These are phyloP conservation scores for Chlamydomonas incerta DNA, from an alignment of 139 green algal genomes.

Conservation along the genomic window DNA sequence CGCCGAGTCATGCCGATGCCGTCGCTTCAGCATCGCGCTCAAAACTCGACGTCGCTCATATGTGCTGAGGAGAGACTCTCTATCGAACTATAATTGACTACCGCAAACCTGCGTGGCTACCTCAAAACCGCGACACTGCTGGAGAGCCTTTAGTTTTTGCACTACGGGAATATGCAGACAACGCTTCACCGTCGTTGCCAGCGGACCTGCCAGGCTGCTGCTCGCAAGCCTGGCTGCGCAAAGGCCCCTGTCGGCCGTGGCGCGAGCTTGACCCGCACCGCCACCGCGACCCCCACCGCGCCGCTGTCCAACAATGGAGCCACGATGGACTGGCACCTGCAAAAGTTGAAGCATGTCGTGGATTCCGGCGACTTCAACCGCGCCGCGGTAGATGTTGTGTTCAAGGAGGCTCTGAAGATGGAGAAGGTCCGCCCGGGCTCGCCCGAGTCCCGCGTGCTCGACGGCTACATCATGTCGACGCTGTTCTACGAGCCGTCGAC, in stretches of 20 bases:
- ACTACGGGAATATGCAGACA: not conserved
- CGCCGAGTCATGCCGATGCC: too few relatives aligned
- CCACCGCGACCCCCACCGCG: constrained; percentile 6
- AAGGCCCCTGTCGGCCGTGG: not conserved
- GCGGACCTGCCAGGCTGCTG: not conserved
- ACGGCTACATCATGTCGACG: constrained; percentile 96
- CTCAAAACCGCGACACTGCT: too few relatives aligned
- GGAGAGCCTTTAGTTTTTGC: too few relatives aligned
- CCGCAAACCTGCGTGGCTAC: too few relatives aligned
- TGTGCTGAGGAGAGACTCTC: too few relatives aligned
- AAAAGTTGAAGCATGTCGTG: constrained; percentile 71
- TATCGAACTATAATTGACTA: too few relatives aligned
- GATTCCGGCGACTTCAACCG: constrained; percentile 94
- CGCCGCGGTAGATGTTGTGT: constrained; percentile 87
- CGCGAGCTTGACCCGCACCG: too few relatives aligned
- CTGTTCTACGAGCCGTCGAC: constrained; percentile 99
- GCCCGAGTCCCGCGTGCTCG: constrained; percentile 75
- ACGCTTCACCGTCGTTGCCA: not conserved
- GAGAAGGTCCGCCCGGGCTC: constrained; percentile 70
- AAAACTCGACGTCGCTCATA: too few relatives aligned
- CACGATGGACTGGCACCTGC: constrained; percentile 40
- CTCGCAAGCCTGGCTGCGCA: not conserved
- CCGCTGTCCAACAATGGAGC: constrained; percentile 2
- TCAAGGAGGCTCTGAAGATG: constrained; percentile 88
- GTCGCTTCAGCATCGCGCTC: too few relatives aligned